Evolutionary conservation across 1,284 basidiomycete genomes (phyloP).

Genomic region (Ustilago xerochloae): DNA sequence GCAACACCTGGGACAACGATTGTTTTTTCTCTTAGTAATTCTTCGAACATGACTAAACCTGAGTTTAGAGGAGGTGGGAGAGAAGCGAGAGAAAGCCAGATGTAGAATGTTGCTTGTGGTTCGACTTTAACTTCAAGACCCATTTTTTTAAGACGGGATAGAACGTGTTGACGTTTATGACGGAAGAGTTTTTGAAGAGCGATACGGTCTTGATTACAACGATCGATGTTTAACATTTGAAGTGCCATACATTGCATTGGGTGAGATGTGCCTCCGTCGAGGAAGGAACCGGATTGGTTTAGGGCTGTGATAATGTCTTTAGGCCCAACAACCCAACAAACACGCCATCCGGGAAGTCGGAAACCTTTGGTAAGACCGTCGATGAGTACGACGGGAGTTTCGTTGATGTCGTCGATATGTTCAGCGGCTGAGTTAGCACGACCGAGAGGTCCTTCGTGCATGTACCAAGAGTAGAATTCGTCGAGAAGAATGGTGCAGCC

Average conservation of each 20-base stretch:
- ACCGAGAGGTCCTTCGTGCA: constrained; percentile 80
- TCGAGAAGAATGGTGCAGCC: constrained; percentile 84
- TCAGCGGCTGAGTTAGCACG: constrained; percentile 83
- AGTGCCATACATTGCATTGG: constrained; percentile 60
- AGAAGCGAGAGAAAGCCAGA: constrained; percentile 86
- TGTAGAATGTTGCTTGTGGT: constrained; percentile 75
- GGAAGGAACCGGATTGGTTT: constrained; percentile 53
- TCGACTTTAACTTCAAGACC: constrained; percentile 48
- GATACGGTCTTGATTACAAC: constrained; percentile 78
- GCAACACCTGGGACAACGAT: constrained; percentile 87
- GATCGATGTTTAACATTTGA: constrained; percentile 69
- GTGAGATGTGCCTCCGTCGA: constrained; percentile 56
- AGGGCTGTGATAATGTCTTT: constrained; percentile 58
- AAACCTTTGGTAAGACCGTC: constrained; percentile 90
- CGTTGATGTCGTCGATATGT: constrained; percentile 84
- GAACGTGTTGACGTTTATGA: constrained; percentile 87
- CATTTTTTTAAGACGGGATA: constrained; percentile 81
- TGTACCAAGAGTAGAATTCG: constrained; percentile 92
- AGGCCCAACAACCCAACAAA: constrained; percentile 88
- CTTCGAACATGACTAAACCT: constrained; percentile 93
- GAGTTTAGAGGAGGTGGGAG: constrained; percentile 85
- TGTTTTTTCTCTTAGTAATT: constrained; percentile 87
- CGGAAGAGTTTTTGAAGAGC: constrained; percentile 78
- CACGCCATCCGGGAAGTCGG: constrained; percentile 63
- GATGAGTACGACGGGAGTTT: constrained; percentile 83